Evolutionary conservation across 495 filamentous ascomycete genomes (phyloP).

Genomic region (Jackrogersella multiformis): DNA sequence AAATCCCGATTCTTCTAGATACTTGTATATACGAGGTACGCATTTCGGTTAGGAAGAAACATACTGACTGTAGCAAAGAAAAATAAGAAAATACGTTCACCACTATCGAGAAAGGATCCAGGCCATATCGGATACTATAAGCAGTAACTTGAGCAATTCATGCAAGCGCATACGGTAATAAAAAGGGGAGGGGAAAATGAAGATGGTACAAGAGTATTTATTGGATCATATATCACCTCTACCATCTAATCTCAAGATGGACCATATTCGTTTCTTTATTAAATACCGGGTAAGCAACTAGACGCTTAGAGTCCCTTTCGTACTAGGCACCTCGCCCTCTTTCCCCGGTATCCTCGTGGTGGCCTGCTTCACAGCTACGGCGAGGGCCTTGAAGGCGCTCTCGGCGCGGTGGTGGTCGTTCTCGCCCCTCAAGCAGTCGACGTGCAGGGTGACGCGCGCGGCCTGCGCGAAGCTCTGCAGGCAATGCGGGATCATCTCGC

Average conservation of each 20-base stretch:
- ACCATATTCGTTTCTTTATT: not conserved
- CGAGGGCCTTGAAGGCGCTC: conserved; percentile 96
- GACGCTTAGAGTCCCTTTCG: conserved; percentile 80
- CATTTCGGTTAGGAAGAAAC: too few species aligned
- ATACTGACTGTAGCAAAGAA: too few species aligned
- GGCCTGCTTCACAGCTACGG: conserved; percentile 81
- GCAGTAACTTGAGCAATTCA: too few species aligned
- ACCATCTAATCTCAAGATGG: not conserved
- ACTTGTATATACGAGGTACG: too few species aligned
- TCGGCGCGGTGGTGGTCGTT: conserved; percentile 98
- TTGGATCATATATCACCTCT: not conserved
- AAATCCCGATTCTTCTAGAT: too few species aligned
- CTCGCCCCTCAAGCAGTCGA: conserved; percentile 84
- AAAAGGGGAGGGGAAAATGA: too few species aligned
- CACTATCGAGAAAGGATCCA: too few species aligned
- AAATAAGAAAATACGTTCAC: too few species aligned
- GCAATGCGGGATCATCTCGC: conserved; percentile 97
- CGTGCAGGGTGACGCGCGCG: conserved; percentile 90
- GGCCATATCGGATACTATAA: too few species aligned
- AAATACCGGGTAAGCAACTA: conserved; percentile 40
- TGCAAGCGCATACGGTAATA: too few species aligned
- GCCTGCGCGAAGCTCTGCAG: conserved; percentile 91
- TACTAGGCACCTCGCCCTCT: conserved; percentile 92
- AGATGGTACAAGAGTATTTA: too few species aligned
- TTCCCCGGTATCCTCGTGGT: conserved; percentile 76